A percentile compares a stretch with the other conserved stretches of the same genome.
Conservation (phyloP, 2,329 filamentous ascomycete species). For the Arthrobotrys sphaeroides region DNA sequence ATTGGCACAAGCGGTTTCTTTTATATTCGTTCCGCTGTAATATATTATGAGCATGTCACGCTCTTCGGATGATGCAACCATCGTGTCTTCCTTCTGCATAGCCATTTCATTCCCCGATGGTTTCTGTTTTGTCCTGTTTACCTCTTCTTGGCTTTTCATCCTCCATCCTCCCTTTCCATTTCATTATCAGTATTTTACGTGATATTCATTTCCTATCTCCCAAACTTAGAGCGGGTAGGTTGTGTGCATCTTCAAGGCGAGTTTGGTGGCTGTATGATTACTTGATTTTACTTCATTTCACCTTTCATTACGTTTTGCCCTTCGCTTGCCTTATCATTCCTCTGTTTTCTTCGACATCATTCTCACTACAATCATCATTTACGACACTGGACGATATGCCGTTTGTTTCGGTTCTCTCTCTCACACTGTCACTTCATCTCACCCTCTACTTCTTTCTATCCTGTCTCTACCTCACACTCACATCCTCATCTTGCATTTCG, state of each 20-base stretch:
- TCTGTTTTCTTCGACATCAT: not conserved
- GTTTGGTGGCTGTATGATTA: constrained; percentile 55
- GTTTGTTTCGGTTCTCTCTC: constrained; percentile 49
- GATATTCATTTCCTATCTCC: constrained; percentile 54
- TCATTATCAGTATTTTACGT: constrained; percentile 41
- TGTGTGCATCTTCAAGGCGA: constrained; percentile 54
- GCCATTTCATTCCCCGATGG: constrained; percentile 20
- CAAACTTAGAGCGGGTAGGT: constrained; percentile 54
- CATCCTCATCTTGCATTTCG: constrained; percentile 35
- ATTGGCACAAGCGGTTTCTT: not conserved
- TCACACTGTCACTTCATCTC: constrained; percentile 56
- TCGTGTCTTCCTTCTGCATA: constrained; percentile 36
- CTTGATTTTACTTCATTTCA: constrained; percentile 56
- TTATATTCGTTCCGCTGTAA: constrained; percentile 29
- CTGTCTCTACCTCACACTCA: constrained; percentile 41
- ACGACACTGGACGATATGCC: constrained; percentile 35
- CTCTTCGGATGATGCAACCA: constrained; percentile 22
- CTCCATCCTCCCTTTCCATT: constrained; percentile 28
- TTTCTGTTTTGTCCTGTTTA: constrained; percentile 10
- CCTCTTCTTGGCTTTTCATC: constrained; percentile 28
- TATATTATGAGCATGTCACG: constrained; percentile 41
- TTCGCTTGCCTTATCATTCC: constrained; percentile 46
- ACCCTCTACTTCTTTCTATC: constrained; percentile 35
- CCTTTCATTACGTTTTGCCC: constrained; percentile 50
- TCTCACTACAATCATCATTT: not conserved